A percentile compares a stretch with the other conserved stretches of the same genome.
These are phyloP conservation scores for Rhynchospora pubera DNA, from an alignment of 176 grass and related monocot species.

Conservation along the genomic window DNA sequence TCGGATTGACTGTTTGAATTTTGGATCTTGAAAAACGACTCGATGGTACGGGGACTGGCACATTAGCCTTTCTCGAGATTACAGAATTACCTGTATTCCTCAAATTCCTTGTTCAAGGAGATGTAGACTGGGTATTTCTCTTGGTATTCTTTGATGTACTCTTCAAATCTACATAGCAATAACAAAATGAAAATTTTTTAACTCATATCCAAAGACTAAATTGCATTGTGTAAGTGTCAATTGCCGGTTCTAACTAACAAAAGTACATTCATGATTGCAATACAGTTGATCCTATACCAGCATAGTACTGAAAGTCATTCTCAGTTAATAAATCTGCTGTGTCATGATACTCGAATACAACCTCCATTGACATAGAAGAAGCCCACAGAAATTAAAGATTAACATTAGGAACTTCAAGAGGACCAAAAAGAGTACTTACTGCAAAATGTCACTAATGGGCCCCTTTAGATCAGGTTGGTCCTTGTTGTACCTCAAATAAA, in stretches of 20 bases:
- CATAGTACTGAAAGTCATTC: not conserved
- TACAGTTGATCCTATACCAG: not conserved
- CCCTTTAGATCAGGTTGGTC: constrained; percentile 75
- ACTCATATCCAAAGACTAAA: not conserved
- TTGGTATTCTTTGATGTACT: constrained; percentile 78
- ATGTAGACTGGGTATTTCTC: constrained; percentile 71
- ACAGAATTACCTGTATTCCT: constrained; percentile 62
- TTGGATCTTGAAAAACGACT: no score
- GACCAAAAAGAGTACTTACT: constrained; percentile 45
- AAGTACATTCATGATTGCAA: not conserved
- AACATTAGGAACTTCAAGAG: not conserved
- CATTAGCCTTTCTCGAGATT: no score
- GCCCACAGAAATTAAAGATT: not conserved
- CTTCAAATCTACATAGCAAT: constrained; percentile 59
- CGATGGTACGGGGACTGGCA: no score
- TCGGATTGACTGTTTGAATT: no score
- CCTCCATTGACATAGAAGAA: not conserved
- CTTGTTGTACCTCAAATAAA: constrained; percentile 85
- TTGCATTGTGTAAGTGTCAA: not conserved
- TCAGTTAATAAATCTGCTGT: not conserved
- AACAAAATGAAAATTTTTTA: constrained; percentile 13
- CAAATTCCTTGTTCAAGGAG: constrained; percentile 59
- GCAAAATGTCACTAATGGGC: constrained; percentile 61
- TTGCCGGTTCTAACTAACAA: not conserved
- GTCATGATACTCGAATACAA: not conserved